Evolutionary conservation across 73 alveolate species (phyloP).

Genomic region (Uronychia setigera): DNA sequence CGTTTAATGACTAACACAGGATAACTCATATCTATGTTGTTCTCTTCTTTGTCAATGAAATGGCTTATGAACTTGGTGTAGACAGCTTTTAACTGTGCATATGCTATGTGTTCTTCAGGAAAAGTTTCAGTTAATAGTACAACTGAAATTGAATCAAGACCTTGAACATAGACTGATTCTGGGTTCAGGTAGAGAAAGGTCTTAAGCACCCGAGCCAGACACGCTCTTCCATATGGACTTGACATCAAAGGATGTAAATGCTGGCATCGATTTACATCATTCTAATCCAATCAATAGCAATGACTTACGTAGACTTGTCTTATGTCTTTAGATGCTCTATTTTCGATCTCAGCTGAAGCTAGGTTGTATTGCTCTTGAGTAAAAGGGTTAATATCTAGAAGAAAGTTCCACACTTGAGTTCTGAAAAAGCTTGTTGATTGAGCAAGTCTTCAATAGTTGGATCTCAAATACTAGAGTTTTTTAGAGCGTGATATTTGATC

Average conservation of each 20-base stretch:
- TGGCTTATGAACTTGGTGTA: slow-evolving; percentile 18
- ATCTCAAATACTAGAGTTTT: not conserved
- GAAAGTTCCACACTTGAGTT: not conserved
- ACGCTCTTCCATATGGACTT: not conserved
- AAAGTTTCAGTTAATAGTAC: slow-evolving; percentile 12
- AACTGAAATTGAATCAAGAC: slow-evolving; percentile 44
- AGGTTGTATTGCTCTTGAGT: not conserved
- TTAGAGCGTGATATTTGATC: no score
- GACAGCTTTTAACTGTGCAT: slow-evolving; percentile 9
- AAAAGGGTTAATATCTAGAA: not conserved
- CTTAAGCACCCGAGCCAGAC: slow-evolving; percentile 4
- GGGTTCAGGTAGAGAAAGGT: slow-evolving; percentile 7
- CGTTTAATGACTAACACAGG: slow-evolving; percentile 23
- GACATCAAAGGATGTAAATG: slow-evolving; percentile 34
- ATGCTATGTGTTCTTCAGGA: not conserved
- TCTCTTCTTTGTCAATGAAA: slow-evolving; percentile 35
- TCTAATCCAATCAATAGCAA: not conserved
- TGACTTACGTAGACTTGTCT: not conserved
- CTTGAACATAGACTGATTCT: slow-evolving; percentile 36
- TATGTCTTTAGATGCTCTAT: not conserved
- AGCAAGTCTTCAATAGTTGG: not conserved
- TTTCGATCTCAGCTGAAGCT: not conserved
- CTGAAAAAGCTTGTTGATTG: not conserved
- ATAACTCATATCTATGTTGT: slow-evolving; percentile 13
- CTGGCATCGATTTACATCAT: slow-evolving; percentile 21